Evolutionary conservation across 441 rosid genomes (phyloP).

Genomic region (Geranium incanum): DNA sequence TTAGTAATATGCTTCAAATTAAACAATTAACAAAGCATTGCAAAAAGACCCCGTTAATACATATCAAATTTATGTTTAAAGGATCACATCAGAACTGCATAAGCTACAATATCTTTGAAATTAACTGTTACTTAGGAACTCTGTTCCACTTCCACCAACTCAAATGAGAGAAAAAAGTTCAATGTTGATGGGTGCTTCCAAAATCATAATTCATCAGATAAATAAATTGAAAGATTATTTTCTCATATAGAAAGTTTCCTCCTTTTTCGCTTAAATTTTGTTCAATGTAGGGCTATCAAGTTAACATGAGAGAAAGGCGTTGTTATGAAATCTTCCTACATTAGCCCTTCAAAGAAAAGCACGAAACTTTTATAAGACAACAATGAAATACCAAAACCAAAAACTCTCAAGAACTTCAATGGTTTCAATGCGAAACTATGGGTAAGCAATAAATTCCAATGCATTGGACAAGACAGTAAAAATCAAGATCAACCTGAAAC

Average conservation of each 20-base stretch:
- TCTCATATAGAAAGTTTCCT: neutral
- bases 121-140: neutral
- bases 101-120: neutral
- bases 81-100: neutral
- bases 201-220: neutral
- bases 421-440: neutral
- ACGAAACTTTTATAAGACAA: neutral
- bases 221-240: neutral
- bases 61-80: neutral
- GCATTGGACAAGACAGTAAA: neutral
- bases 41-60: neutral
- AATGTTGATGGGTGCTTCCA: neutral
- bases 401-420: neutral
- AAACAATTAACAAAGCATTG: neutral
- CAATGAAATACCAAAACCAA: neutral
- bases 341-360: neutral
- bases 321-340: neutral
- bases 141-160: neutral
- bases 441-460: neutral
- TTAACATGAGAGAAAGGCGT: neutral
- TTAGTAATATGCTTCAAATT: neutral
- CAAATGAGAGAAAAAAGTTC: neutral
- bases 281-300: neutral
- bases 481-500: slow-evolving; percentile 53
- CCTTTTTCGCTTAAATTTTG: neutral